Percentiles rank a stretch among this genome's conserved stretches.
Conservation (phyloP, 148 eudicot species). For the Suaeda aralocaspica region DNA sequence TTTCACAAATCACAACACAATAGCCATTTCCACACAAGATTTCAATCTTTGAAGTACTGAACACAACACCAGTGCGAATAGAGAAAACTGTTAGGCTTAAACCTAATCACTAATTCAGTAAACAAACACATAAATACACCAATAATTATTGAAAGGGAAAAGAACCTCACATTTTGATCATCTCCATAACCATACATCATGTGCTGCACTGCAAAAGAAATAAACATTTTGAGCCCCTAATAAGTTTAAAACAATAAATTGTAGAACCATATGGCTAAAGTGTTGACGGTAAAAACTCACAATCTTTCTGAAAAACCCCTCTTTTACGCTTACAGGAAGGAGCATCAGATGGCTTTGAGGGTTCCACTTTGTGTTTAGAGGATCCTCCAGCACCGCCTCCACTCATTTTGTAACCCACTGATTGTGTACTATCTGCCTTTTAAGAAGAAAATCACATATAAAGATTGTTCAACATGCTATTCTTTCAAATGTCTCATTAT, state of each 20-base stretch:
- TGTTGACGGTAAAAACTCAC: constrained; percentile 48
- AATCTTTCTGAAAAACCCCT: constrained; percentile 87
- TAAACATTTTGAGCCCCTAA: background rate
- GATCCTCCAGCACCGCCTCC: constrained; percentile 47
- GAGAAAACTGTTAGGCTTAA: background rate
- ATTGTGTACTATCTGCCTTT: background rate
- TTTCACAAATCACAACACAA: background rate
- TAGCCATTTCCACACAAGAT: background rate
- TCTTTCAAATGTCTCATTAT: too few relatives aligned
- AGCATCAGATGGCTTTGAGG: constrained; percentile 55
- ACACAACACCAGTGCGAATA: background rate
- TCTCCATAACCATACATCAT: constrained; percentile 99
- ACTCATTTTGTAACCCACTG: constrained; percentile 23
- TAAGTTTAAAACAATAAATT: background rate
- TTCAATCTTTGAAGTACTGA: too few relatives aligned
- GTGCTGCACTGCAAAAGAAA: constrained; percentile 70
- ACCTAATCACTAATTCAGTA: background rate
- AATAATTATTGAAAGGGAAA: background rate
- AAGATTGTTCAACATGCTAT: too few relatives aligned
- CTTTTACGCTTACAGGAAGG: constrained; percentile 72
- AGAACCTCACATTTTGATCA: constrained; percentile 64
- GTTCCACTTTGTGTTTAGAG: constrained; percentile 54
- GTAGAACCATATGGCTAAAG: background rate
- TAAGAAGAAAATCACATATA: background rate
- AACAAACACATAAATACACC: background rate